Base-by-base conservation (phyloP, 331 rosid species). In the Malus hybrid region DNA sequence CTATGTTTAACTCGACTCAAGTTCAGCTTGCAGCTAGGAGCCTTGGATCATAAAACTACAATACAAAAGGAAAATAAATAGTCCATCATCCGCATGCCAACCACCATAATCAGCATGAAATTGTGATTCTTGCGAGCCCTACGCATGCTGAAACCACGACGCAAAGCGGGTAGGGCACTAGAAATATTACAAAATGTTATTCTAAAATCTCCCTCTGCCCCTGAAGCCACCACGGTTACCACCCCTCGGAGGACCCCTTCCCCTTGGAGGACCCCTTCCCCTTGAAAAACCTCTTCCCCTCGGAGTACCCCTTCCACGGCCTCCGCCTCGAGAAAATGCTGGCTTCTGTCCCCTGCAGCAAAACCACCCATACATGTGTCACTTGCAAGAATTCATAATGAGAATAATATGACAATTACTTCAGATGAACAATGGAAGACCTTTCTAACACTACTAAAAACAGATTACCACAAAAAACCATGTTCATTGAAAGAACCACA, bases 191-290 rank as follows among this genome's bases (percentile, higher is more conserved):
- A 82, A 7, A 71, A 54, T 36, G 75, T 3, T 73, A 8, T 64
- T 76, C 81, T 85, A 87, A 20, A 46, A 89, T 83, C 97, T 88
- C 28, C 97, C 98, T 74, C 97, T 86, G 39, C 99, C 97, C 85
- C 99, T 83, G 68, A 91, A 94, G 59, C 84, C 91, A 77, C 89
- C 84, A 1, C 92, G 89, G 29, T 90, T 83, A 48, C 89, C 89
- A 24, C 96, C 98, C 75, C 97, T 81, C 36, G 88, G 83, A 65
- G 88, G 85, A 50, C 93, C 90, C 79, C 96, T 79, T 28, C 97
- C 93, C 80, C 94, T 83, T 42, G 93, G 91, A 18, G 78, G 93
- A 33, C 96, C 97, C 78, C 96, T 83, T 71, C 97, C 97, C 3
- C 91, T 42, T 42, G 93, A 73, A 92, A 92, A 18, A 89, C 87